Evolutionary conservation across 371 early-diverging fungal genomes (phyloP), one percentile per base, ranked within the genome.

Genomic region (Fennellomyces sp.): DNA sequence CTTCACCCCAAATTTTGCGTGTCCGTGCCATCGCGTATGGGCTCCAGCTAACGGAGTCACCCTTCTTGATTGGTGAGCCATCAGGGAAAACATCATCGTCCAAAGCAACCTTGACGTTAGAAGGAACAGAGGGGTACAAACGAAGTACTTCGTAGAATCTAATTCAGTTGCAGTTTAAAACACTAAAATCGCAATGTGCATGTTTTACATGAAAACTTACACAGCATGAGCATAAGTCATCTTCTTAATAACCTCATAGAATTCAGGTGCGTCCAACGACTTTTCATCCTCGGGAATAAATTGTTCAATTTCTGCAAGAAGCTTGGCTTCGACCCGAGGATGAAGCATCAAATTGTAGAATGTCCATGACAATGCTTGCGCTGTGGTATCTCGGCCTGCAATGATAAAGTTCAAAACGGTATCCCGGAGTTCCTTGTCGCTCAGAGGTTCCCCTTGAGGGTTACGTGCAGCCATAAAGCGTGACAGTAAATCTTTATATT

Each of bases 321-420:
- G 63, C 45, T 77, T 83, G n/a, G 56, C 56, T 56, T 87, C 81
- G 0, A 87, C 80, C 4, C 72, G 63, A 0, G 87, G 82, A 51
- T 85, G 75, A 35, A 75, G 69, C 54, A 81, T 65, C 29, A 92
- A 71, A 52, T 73, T 72, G 51, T 77, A 88, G 63, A 89, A 82
- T 28, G 84, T 76, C 93, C 93, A 92, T 3, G 82, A 81, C 6
- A 91, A 79, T 0, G 88, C 85, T 63, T 88, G 87, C 0, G 90
- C 89, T 1, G 91, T 90, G 0, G 90, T 89, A 61, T 90, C 90
- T 15, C 89, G 77, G 2, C 80, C 80, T 23, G 80, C 88, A 68
- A 91, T 83, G 31, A 89, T 78, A 55, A 90, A 86, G 70, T 90
- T 92, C 42, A 91, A 57, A 4, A 90, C 76, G 50, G 82, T 75